Evolutionary conservation across 176 grass and related monocot genomes (phyloP).

Genomic region (Triticum urartu): DNA sequence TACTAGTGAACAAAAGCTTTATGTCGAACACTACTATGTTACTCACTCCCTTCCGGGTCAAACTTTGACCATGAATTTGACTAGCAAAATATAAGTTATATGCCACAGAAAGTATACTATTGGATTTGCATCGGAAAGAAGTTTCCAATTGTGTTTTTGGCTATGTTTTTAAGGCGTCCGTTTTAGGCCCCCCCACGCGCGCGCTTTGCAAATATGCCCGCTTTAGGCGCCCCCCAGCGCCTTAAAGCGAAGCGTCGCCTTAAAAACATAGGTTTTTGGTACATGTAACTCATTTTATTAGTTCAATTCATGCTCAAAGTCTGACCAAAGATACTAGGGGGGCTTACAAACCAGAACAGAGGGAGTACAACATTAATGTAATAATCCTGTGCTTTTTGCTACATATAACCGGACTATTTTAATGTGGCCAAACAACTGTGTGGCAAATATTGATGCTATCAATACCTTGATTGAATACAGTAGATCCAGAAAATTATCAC

Average conservation of each 20-base stretch:
- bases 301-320: no score
- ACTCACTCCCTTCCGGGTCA: not conserved
- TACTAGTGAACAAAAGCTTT: no score
- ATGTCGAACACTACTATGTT: no score
- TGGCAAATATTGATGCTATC: not conserved
- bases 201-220: no score
- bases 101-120: not conserved
- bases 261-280: not conserved
- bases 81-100: not conserved
- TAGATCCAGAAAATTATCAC: constrained; percentile 91
- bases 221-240: no score
- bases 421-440: constrained; percentile 9
- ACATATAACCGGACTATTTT: constrained; percentile 12
- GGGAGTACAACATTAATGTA: not conserved
- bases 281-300: not conserved
- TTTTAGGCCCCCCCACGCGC: no score
- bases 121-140: no score
- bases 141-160: no score
- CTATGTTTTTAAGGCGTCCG: no score
- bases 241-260: no score
- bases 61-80: not conserved
- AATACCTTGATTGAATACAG: constrained; percentile 89
- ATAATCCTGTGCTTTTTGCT: not conserved
- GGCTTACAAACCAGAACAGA: no score
- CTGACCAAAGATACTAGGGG: no score